These are phyloP conservation scores for Tympanopsis confertula DNA, from an alignment of 2,329 filamentous ascomycete species.

Conservation along the genomic window DNA sequence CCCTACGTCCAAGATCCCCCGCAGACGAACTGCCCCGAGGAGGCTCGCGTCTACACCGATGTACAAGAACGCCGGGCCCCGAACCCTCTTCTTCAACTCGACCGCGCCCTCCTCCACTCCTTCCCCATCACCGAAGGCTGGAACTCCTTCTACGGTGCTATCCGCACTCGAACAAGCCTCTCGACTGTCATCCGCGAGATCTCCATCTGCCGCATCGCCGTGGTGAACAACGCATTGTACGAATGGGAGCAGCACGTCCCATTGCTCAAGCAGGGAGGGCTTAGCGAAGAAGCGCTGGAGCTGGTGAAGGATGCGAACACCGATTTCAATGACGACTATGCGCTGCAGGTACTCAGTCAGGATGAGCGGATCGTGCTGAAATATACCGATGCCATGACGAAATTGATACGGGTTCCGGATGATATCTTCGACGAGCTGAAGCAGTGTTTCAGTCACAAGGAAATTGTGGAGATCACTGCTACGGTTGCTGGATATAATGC, in stretches of 20 bases:
- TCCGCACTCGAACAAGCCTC: conserved; percentile 38
- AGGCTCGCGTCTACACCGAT: conserved; percentile 34
- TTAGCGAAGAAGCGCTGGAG: neutral
- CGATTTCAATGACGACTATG: neutral
- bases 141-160: conserved; percentile 43
- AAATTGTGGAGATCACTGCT: neutral
- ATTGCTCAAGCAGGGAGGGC: neutral
- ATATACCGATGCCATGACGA: neutral
- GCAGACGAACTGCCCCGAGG: conserved; percentile 26
- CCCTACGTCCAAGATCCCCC: conserved; percentile 39
- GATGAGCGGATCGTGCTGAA: neutral
- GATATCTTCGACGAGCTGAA: neutral
- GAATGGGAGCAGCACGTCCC: neutral
- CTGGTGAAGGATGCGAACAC: neutral
- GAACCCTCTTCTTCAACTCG: conserved; percentile 35
- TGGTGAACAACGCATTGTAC: neutral
- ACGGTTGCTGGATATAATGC: neutral
- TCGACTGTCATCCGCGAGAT: conserved; percentile 15
- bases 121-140: conserved; percentile 44
- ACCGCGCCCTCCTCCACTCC: conserved; percentile 39
- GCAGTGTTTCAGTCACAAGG: neutral
- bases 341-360: neutral
- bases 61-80: conserved; percentile 20
- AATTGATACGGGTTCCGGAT: neutral
- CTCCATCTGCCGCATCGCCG: neutral